phyloP scores from a whole-genome alignment of 345 rosid species.

The Salix koriyanagi region DNA sequence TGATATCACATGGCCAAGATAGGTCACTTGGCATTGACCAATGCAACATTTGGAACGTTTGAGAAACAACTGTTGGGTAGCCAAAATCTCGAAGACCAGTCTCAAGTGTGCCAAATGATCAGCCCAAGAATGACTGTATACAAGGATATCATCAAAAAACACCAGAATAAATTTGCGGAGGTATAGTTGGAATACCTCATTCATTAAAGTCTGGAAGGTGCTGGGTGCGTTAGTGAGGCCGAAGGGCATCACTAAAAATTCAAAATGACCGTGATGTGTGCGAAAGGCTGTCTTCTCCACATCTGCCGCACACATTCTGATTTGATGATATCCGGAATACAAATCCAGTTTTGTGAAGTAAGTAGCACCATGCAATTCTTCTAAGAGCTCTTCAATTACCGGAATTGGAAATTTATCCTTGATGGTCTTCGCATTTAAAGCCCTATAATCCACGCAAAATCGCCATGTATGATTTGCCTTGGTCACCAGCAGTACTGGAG shows the following conservation, averaged over 20 bases:
- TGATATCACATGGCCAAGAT: not conserved
- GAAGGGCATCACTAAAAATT: not conserved
- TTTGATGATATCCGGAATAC: not conserved
- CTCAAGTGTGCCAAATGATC: not conserved
- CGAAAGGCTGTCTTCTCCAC: not conserved
- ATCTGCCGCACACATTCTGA: accelerated
- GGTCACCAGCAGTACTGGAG: not conserved
- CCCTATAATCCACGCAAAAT: not conserved
- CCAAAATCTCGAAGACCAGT: too few relatives aligned
- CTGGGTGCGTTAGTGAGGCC: not conserved
- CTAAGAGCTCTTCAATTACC: not conserved
- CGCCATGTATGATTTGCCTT: not conserved
- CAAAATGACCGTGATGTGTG: not conserved
- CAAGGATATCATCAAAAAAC: not conserved
- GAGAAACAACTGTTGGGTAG: too few relatives aligned
- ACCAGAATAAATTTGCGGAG: not conserved
- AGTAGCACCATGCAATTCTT: not conserved
- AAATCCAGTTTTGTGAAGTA: not conserved
- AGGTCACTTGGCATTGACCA: not conserved
- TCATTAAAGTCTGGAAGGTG: not conserved
- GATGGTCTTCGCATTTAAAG: not conserved
- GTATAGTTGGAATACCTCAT: not conserved
- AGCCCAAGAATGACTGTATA: not conserved
- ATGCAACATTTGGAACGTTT: not conserved
- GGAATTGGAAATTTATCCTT: not conserved